Evolutionary conservation across 129 eudicot genomes (phyloP), one percentile per base, ranked within the genome.

Genomic region (Ambrosia trifida): DNA sequence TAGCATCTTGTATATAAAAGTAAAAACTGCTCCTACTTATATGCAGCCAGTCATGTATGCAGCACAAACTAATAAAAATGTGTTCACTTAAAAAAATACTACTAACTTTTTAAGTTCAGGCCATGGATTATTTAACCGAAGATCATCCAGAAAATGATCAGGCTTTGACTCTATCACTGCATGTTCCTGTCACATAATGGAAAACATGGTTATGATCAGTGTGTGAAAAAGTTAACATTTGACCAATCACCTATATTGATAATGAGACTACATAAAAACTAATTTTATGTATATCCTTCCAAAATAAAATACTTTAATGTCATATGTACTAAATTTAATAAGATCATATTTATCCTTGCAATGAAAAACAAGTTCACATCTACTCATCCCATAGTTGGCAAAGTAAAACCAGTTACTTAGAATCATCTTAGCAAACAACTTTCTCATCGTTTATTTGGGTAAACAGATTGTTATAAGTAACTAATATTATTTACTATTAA

Each of bases 51-150:
- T n/a, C n/a, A n/a, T n/a, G n/a, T n/a, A n/a, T n/a, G n/a, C n/a
- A 32, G 46, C 17, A 50, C 11, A 68, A 68, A 49, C 28, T 30
- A 63, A 20, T 30, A 46, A 13, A 24, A 49, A 45, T 16, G 18
- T 32, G n/a, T 17, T 31, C 49, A 45, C 4, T 1, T 11, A 66
- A 35, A 38, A 60, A 68, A 35, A n/a, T n/a, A n/a, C n/a, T 18
- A 31, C 77, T 24, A 72, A 95, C 99, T 83, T 86, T 76, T 71
- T 86, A 41, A 95, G 99, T 79, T 95, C 97, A 16, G 97, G 95
- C 99, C 99, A 90, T 24, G 99, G 99, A 69, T 81, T 90, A 80
- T 90, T 95, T 71, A 95, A 79, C 54, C 99, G 89, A 12, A 95
- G 96, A 79, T 90, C 99, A 54, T 95, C 99, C 68, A 90, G 83